A percentile compares a stretch with the other conserved stretches of the same genome.
Conservation (phyloP, 768 basidiomycete species). For the Lentinula aciculospora region DNA sequence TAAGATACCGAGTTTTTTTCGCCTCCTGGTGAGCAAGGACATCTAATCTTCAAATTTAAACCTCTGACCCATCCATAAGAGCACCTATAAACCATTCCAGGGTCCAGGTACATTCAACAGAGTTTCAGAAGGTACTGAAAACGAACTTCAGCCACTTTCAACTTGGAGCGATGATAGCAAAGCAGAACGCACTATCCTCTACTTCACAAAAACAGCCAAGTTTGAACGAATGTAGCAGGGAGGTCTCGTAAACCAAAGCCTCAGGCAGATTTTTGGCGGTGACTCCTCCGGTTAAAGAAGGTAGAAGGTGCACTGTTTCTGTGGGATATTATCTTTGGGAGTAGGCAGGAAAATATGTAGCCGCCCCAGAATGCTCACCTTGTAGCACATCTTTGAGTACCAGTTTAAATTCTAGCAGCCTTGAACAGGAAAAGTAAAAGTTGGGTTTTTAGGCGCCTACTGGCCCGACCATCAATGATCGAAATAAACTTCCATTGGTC, state of each 20-base stretch:
- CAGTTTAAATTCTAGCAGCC: too few species aligned
- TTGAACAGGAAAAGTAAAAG: too few species aligned
- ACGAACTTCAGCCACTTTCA: background rate
- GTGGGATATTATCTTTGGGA: background rate
- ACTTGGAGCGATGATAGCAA: too few species aligned
- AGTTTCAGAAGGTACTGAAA: constrained; percentile 15
- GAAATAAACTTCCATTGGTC: too few species aligned
- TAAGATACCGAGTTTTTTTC: background rate
- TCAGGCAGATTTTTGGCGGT: background rate
- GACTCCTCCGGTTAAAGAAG: background rate
- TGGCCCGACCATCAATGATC: too few species aligned
- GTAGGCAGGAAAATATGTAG: background rate
- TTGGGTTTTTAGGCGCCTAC: too few species aligned
- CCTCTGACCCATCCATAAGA: constrained; percentile 14
- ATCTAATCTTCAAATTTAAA: constrained; percentile 11
- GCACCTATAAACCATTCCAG: constrained; percentile 15
- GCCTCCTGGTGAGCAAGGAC: constrained; percentile 2
- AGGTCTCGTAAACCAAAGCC: background rate
- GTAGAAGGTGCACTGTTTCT: background rate
- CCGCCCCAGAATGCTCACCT: too few species aligned
- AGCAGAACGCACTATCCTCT: constrained; percentile 11
- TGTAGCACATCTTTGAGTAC: background rate
- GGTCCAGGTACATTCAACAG: constrained; percentile 14
- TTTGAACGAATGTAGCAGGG: constrained; percentile 11
- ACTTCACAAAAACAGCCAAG: constrained; percentile 15